Percentiles rank a stretch among this genome's conserved stretches.
phyloP scores from a whole-genome alignment of 306 rosid genomes.

The Abrus pulchellus region DNA sequence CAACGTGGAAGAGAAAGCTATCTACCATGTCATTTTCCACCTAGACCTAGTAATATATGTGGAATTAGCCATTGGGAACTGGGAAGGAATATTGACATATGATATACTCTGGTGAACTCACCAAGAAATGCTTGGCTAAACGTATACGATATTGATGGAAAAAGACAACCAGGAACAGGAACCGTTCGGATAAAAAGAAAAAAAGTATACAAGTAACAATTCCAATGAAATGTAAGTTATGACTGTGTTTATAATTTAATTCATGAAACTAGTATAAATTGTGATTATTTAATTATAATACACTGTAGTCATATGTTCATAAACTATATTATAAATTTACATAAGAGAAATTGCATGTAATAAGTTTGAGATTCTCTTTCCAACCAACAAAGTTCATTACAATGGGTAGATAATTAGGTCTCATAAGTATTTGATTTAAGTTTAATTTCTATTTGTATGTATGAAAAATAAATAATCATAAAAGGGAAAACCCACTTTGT shows the following conservation, averaged over 20 bases:
- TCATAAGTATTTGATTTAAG: too few species aligned
- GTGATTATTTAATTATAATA: constrained; percentile 26
- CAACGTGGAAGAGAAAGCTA: constrained; percentile 78
- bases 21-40: constrained; percentile 59
- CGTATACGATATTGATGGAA: background rate
- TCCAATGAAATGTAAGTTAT: constrained; percentile 23
- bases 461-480: too few species aligned
- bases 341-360: background rate
- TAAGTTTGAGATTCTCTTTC: too few species aligned
- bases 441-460: too few species aligned
- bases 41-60: constrained; percentile 48
- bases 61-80: constrained; percentile 15
- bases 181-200: background rate
- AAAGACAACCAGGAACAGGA: constrained; percentile 30
- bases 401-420: too few species aligned
- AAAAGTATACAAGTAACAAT: constrained; percentile 3
- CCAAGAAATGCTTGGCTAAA: constrained; percentile 46
- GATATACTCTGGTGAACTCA: constrained; percentile 30
- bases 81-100: constrained; percentile 21
- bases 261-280: constrained; percentile 27
- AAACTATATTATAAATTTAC: background rate
- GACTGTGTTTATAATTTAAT: constrained; percentile 1
- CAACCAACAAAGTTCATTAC: too few species aligned
- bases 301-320: background rate
- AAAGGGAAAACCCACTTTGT: too few species aligned